Evolutionary conservation across 2,329 filamentous ascomycete genomes (phyloP).

Genomic region (Curvularia lunata): DNA sequence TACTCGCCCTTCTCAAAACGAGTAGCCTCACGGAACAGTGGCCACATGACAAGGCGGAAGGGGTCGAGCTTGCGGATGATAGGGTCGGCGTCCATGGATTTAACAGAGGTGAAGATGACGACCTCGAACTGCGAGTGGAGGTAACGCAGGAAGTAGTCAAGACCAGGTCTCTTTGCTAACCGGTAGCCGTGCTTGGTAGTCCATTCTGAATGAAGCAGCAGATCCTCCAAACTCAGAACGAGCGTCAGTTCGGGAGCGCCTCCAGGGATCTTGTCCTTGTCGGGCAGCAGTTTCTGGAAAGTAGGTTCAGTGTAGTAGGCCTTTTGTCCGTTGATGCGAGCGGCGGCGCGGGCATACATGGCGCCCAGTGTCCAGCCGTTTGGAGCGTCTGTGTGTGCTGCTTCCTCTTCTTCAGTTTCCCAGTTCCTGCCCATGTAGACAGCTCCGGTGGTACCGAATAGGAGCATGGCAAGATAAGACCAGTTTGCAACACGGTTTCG

Average conservation of each 20-base stretch:
- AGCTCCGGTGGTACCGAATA: slow-evolving; percentile 63
- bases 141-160: slow-evolving; percentile 97
- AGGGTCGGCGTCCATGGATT: slow-evolving; percentile 82
- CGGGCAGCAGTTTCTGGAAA: slow-evolving; percentile 89
- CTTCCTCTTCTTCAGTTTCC: slow-evolving; percentile 75
- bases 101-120: slow-evolving; percentile 91
- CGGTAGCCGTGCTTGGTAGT: slow-evolving; percentile 92
- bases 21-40: slow-evolving; percentile 93
- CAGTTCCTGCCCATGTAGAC: slow-evolving; percentile 87
- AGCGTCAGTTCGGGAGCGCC: slow-evolving; percentile 89
- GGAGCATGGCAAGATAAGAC: slow-evolving; percentile 68
- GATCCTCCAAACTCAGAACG: slow-evolving; percentile 89
- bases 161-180: slow-evolving; percentile 89
- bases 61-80: slow-evolving; percentile 93
- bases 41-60: slow-evolving; percentile 94
- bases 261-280: slow-evolving; percentile 61
- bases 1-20: slow-evolving; percentile 96
- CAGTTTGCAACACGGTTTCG: slow-evolving; percentile 78
- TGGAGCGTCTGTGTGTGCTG: slow-evolving; percentile 71
- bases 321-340: slow-evolving; percentile 75
- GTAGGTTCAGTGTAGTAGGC: slow-evolving; percentile 96
- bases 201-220: slow-evolving; percentile 96
- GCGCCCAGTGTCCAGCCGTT: slow-evolving; percentile 77
- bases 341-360: slow-evolving; percentile 81
- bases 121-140: slow-evolving; percentile 98